Base-by-base conservation (phyloP, 2,329 filamentous ascomycete species). In the Arthrobotrys musiformis region DNA sequence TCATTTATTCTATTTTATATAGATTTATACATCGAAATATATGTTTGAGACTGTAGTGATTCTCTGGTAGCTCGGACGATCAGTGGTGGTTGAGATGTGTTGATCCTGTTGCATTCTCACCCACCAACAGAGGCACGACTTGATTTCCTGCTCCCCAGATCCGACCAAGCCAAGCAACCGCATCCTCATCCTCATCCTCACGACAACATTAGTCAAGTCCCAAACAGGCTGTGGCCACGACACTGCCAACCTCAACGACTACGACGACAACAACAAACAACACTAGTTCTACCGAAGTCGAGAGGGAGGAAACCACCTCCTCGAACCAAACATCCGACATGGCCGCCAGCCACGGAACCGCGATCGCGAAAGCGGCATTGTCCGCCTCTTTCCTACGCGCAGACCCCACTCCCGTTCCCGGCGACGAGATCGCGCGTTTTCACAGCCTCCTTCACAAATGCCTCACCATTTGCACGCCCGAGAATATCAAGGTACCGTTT, bases 401-500 rank as follows among this genome's bases (percentile, higher is more conserved):
- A 44, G 92, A 94, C 82, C 91, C 92, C n/a, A 86, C 85, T 19
- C 88, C 91, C 8, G 87, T 92, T 69, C 84, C 89, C 58, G 90
- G 90, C 82, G 88, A 90, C 81, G 88, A 91, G 75, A 91, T 94
- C 83, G 87, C 90, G 80, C 84, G 87, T 72, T 92, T 94, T 83
- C 88, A 93, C 83, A 83, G 85, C 79, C 86, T 89, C 75, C 86
- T 95, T 81, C 88, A 90, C 83, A 85, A 87, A 82, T 88, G 88
- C 81, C 85, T 92, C 82, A 85, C 87, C 84, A 88, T 89, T 85
- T 94, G 92, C 88, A 92, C 92, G 82, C 88, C 90, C 82, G 85
- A 86, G 86, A 93, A 94, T 86, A 91, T 95, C 87, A 92, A 95
- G 92, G 92, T 95, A 92, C 93, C 73, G 60, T 77, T 64, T 77